phyloP scores from a whole-genome alignment of 148 eudicot species.

The Rhododendron vialii region DNA sequence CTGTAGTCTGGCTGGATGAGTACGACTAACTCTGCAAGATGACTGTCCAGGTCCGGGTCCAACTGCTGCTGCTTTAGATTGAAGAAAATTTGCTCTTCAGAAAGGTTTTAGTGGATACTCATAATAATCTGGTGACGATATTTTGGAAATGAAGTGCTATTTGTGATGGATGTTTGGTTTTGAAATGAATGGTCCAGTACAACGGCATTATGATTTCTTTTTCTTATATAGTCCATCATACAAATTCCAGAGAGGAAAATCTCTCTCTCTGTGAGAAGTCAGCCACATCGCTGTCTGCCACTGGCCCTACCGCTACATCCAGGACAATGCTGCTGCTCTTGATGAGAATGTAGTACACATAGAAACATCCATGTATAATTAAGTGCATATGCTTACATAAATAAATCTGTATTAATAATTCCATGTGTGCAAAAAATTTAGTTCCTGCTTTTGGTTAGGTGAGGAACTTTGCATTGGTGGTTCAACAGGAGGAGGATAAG shows the following conservation, averaged over 20 bases:
- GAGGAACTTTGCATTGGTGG: conserved; percentile 52
- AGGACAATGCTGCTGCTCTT: conserved; percentile 46
- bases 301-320: conserved; percentile 41
- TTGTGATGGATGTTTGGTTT: not conserved
- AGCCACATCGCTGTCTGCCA: conserved; percentile 68
- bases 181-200: not conserved
- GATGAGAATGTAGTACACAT: conserved; percentile 39
- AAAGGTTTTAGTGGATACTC: not conserved
- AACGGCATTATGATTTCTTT: not conserved
- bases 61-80: not conserved
- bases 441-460: conserved; percentile 22
- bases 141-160: not conserved
- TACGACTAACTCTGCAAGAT: not conserved
- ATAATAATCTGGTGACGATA: not conserved
- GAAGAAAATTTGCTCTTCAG: too few relatives aligned
- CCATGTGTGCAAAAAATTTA: not conserved
- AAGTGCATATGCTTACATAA: not conserved
- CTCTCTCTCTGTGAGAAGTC: conserved; percentile 63
- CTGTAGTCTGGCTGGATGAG: not conserved
- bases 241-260: not conserved
- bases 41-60: not conserved
- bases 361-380: not conserved
- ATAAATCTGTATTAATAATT: not conserved
- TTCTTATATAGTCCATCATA: not conserved
- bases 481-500: conserved; percentile 46